Evolutionary conservation across 2,329 filamentous ascomycete genomes (phyloP).

Genomic region (Cladophialophora exuberans): DNA sequence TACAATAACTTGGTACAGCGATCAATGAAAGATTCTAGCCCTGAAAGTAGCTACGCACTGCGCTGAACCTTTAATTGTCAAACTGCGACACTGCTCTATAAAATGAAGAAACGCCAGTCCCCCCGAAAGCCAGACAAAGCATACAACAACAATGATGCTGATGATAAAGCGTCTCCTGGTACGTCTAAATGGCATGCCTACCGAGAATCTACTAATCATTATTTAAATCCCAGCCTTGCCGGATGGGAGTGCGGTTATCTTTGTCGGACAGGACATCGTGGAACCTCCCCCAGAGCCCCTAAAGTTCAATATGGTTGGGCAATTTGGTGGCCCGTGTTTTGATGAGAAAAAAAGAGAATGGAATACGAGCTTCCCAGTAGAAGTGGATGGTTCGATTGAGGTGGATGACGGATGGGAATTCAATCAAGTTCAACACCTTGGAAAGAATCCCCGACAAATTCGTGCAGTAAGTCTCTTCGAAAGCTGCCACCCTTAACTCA

Average conservation of each 20-base stretch:
- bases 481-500: background rate
- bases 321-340: conserved; percentile 4
- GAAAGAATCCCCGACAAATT: background rate
- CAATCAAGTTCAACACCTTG: background rate
- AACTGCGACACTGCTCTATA: background rate
- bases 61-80: too few species aligned
- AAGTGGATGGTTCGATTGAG: background rate
- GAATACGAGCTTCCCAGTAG: background rate
- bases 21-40: too few species aligned
- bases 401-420: background rate
- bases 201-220: background rate
- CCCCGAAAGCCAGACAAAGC: conserved; percentile 1
- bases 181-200: background rate
- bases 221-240: background rate
- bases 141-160: background rate
- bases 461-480: background rate
- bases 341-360: background rate
- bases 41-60: too few species aligned
- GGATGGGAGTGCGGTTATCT: background rate
- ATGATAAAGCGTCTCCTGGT: background rate
- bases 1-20: too few species aligned
- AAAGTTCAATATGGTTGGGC: conserved; percentile 4
- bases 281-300: too few species aligned
- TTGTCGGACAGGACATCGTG: background rate
- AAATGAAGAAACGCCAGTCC: conserved; percentile 4